Evolutionary conservation across 2,329 filamentous ascomycete species (phyloP), one percentile per base, ranked within the genome.

Genomic region (Aspergillus brunneoviolaceus): DNA sequence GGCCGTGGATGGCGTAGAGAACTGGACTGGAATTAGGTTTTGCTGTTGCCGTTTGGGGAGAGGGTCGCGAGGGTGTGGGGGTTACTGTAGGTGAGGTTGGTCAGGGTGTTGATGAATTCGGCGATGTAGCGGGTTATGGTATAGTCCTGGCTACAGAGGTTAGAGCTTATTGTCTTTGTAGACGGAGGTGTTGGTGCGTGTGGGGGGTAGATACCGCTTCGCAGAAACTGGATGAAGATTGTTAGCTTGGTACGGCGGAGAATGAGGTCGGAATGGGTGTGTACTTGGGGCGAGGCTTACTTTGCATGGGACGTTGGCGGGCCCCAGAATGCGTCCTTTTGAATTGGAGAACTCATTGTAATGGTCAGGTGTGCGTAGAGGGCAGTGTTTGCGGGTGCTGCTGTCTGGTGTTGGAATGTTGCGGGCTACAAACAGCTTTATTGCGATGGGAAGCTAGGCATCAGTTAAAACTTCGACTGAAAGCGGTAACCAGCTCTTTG

Each of bases 61-160:
- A 10, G 3, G 4, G 14, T 10, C 27, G 27, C 27, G 27, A 29
- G 27, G 27, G 27, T 29, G 27, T 29, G 27, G 27, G 27, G 27
- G 7, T 51, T 62, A 65, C 63, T 50, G 49, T 72, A 72, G 54
- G 62, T 60, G 1, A 72, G 45, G 49, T 72, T 72, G 5, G 68
- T 68, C 29, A 72, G 60, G n/a, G 61, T 70, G 57, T 72, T 72
- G 59, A 71, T 62, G 23, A 72, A 68, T 50, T 72, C 70, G 21
- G 65, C 69, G 27, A 70, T 59, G 49, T 66, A 71, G 47, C 62
- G 62, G 1, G 62, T 69, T 45, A 72, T 55, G 2, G 55, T 58
- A 45, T 71, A 72, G 58, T 72, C 69, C 61, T 68, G 51, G 31
- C 5, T 35, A 4, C 3, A 4, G 4, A 23, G 4, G 23, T 23